Conservation (phyloP, 2,329 filamentous ascomycete genomes). For the Colletotrichum lindemuthianum region DNA sequence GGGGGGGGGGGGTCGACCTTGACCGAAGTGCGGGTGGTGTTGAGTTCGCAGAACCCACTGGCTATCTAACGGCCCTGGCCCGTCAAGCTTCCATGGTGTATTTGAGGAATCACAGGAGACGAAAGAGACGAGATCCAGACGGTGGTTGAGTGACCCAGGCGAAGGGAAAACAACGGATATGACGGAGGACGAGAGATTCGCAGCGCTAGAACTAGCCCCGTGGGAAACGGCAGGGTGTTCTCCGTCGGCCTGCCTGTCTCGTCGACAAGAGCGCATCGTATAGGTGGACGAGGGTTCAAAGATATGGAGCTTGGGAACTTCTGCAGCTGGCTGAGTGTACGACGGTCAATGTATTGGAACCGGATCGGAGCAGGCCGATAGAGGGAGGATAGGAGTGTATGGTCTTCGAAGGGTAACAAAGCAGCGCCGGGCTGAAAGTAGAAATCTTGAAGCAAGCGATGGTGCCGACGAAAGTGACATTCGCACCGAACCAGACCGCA, state of each 20-base stretch:
- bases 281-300: conserved; percentile 17
- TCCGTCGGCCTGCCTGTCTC: conserved; percentile 23
- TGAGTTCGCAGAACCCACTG: conserved; percentile 7
- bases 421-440: neutral
- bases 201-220: conserved; percentile 18
- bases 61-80: neutral
- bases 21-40: conserved; percentile 2
- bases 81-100: neutral
- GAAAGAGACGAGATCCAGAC: neutral
- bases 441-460: neutral
- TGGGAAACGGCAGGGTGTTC: conserved; percentile 3
- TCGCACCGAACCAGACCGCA: conserved; percentile 1
- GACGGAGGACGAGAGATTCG: conserved; percentile 11
- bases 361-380: conserved; percentile 20
- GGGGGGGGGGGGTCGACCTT: conserved; percentile 27
- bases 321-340: conserved; percentile 17
- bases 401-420: no score
- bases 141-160: conserved; percentile 1
- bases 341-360: neutral
- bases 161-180: conserved; percentile 16
- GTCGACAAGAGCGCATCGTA: conserved; percentile 6
- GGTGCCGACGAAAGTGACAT: conserved; percentile 4
- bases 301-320: conserved; percentile 16
- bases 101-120: neutral
- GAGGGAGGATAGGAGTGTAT: neutral